phyloP scores from a whole-genome alignment of 2,329 filamentous ascomycete genomes.

The Nemania bipapillata region DNA sequence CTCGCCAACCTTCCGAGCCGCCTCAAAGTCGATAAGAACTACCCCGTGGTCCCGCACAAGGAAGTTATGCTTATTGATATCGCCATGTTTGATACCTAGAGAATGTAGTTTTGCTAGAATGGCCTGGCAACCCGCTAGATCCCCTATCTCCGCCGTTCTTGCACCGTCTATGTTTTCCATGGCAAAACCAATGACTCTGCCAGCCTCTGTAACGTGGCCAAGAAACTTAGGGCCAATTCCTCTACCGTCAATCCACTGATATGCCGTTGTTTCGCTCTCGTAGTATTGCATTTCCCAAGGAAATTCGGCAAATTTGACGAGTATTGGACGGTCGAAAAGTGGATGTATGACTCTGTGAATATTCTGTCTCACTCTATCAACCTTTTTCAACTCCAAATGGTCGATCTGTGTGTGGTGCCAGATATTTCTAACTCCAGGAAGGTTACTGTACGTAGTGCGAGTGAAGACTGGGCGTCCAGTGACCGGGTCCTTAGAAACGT shows the following conservation, averaged over 20 bases:
- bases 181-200: conserved; percentile 50
- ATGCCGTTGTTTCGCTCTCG: conserved; percentile 44
- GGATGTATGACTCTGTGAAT: conserved; percentile 33
- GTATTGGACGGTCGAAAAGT: conserved; percentile 26
- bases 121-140: conserved; percentile 47
- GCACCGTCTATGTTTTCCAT: conserved; percentile 48
- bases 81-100: conserved; percentile 53
- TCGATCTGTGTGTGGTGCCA: conserved; percentile 35
- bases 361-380: conserved; percentile 12
- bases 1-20: conserved; percentile 18
- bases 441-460: not conserved
- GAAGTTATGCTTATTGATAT: conserved; percentile 50
- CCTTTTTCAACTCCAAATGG: conserved; percentile 27
- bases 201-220: conserved; percentile 50
- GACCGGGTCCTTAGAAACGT: conserved; percentile 25
- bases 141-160: conserved; percentile 45
- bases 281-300: conserved; percentile 40
- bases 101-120: conserved; percentile 50
- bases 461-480: conserved; percentile 26
- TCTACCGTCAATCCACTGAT: conserved; percentile 43
- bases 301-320: conserved; percentile 45
- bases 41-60: conserved; percentile 46
- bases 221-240: conserved; percentile 43
- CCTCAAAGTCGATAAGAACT: conserved; percentile 51
- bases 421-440: conserved; percentile 25